Evolutionary conservation across 768 basidiomycete genomes (phyloP).

Genomic region (Lentinula edodes): DNA sequence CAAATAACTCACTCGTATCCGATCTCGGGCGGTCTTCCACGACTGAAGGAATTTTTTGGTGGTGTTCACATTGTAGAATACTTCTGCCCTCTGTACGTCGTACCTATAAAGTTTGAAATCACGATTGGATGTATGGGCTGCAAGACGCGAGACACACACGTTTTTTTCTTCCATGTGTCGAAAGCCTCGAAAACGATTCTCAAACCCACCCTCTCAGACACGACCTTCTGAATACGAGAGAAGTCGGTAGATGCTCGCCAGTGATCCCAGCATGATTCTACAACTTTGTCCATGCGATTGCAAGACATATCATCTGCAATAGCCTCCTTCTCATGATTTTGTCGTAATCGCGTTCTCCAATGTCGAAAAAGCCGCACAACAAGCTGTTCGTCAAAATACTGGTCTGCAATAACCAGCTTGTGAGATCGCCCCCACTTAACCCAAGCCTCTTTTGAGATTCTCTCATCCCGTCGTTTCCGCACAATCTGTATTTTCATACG

Average conservation of each 20-base stretch:
- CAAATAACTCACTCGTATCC: constrained; percentile 39
- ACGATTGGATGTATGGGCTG: not conserved
- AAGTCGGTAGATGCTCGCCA: constrained; percentile 51
- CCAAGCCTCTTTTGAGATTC: constrained; percentile 56
- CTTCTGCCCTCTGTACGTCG: constrained; percentile 36
- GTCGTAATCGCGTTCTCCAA: constrained; percentile 47
- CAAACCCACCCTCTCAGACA: constrained; percentile 38
- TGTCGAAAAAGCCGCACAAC: constrained; percentile 35
- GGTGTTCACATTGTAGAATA: constrained; percentile 33
- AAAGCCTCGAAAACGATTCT: constrained; percentile 46
- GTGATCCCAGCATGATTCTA: constrained; percentile 43
- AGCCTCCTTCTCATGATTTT: constrained; percentile 38
- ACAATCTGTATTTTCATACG: constrained; percentile 61
- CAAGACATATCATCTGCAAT: constrained; percentile 45
- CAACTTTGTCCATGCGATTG: constrained; percentile 27
- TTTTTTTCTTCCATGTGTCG: constrained; percentile 49
- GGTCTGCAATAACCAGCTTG: constrained; percentile 43
- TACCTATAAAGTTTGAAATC: constrained; percentile 26
- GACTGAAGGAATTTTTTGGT: constrained; percentile 40
- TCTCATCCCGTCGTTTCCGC: constrained; percentile 48
- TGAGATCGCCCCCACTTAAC: constrained; percentile 60
- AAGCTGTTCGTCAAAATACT: constrained; percentile 42
- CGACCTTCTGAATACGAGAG: constrained; percentile 35
- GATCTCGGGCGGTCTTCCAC: constrained; percentile 52
- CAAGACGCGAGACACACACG: constrained; percentile 27